Percentiles rank a stretch among this genome's conserved stretches.
phyloP scores from a whole-genome alignment of 768 basidiomycete species.

The Serendipita vermifera region DNA sequence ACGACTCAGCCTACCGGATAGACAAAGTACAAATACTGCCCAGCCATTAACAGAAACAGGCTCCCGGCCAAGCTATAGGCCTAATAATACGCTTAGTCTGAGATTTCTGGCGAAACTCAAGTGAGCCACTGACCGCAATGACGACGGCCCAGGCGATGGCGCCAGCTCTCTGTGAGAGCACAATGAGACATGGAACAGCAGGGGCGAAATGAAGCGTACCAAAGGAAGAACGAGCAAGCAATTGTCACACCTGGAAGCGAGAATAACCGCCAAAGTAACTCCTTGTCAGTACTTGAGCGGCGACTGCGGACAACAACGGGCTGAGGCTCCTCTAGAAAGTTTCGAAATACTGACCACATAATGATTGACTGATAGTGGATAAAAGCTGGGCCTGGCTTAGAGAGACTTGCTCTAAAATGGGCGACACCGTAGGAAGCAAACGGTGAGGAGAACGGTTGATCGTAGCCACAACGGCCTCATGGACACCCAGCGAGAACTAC shows the following conservation, averaged over 20 bases:
- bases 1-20: constrained; percentile 49
- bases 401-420: neutral
- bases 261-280: neutral
- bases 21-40: constrained; percentile 51
- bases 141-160: constrained; percentile 57
- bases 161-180: constrained; percentile 42
- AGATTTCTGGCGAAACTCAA: constrained; percentile 1
- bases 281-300: no score
- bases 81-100: constrained; percentile 24
- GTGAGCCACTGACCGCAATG: constrained; percentile 38
- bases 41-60: constrained; percentile 45
- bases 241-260: constrained; percentile 53
- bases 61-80: constrained; percentile 54
- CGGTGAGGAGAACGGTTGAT: neutral
- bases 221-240: constrained; percentile 61
- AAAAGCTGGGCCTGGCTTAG: neutral
- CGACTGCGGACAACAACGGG: no score
- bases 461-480: neutral
- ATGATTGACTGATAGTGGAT: neutral
- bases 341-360: neutral
- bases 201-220: constrained; percentile 30
- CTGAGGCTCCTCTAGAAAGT: no score
- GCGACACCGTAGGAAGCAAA: constrained; percentile 5
- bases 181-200: constrained; percentile 21
- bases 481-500: constrained; percentile 28